Conservation (phyloP, 495 filamentous ascomycete species). For the Delitschia confertaspora region DNA sequence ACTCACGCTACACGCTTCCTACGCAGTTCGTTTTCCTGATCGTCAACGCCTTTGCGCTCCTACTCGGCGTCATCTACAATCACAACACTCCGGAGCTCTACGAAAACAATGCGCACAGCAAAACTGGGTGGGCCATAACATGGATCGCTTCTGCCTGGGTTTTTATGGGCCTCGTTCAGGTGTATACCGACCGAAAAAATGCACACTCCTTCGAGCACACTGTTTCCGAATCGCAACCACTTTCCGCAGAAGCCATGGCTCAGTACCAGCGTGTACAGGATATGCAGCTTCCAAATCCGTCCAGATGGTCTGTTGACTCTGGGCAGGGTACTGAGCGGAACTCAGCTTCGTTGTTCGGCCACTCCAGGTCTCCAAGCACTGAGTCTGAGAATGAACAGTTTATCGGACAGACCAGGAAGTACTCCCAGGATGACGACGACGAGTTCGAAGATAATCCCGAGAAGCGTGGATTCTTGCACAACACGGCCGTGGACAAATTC, state of each 20-base stretch:
- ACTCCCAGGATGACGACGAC: constrained; percentile 43
- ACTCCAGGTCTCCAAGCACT: constrained; percentile 52
- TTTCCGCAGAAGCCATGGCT: constrained; percentile 59
- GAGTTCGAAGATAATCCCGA: constrained; percentile 35
- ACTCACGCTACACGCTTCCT: constrained; percentile 64
- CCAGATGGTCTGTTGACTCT: constrained; percentile 75
- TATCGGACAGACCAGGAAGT: constrained; percentile 34
- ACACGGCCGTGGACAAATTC: constrained; percentile 42
- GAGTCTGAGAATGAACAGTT: constrained; percentile 45
- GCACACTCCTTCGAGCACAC: constrained; percentile 39
- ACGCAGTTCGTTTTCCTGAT: constrained; percentile 68
- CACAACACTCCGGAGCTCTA: constrained; percentile 80
- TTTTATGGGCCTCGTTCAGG: constrained; percentile 47
- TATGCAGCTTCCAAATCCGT: constrained; percentile 37
- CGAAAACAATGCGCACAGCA: constrained; percentile 78
- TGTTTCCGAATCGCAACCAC: constrained; percentile 57
- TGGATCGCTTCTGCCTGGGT: constrained; percentile 62
- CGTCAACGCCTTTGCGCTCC: constrained; percentile 59
- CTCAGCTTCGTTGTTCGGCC: constrained; percentile 54
- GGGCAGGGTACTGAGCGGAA: constrained; percentile 77
- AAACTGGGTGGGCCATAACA: constrained; percentile 78
- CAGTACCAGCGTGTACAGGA: constrained; percentile 49
- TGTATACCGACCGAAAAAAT: constrained; percentile 39
- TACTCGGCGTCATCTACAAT: constrained; percentile 72
- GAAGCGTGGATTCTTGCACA: constrained; percentile 41